A percentile compares a stretch with the other conserved stretches of the same genome.
phyloP scores from a whole-genome alignment of 495 filamentous ascomycete genomes.

The Penicillium macrosclerotiorum region DNA sequence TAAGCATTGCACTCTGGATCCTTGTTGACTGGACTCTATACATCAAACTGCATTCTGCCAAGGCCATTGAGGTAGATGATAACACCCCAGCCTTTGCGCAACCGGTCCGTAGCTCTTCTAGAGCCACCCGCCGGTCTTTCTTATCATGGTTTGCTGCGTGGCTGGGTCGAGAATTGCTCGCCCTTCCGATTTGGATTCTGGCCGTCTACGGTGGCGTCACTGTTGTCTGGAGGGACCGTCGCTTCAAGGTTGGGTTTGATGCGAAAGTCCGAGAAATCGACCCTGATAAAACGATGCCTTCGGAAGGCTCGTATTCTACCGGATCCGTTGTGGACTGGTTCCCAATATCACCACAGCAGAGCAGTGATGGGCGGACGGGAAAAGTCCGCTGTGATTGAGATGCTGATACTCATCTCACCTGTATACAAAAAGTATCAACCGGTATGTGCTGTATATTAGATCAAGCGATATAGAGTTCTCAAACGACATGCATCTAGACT shows the following conservation, averaged over 20 bases:
- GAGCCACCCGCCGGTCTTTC: constrained; percentile 52
- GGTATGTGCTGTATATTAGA: constrained; percentile 12
- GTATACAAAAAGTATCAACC: neutral
- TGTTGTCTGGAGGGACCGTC: constrained; percentile 81
- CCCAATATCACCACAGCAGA: constrained; percentile 9
- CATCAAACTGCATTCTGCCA: constrained; percentile 65
- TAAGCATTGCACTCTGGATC: constrained; percentile 68
- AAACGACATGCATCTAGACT: constrained; percentile 1
- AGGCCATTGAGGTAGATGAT: constrained; percentile 67
- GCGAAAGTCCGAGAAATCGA: constrained; percentile 68
- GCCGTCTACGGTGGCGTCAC: constrained; percentile 80
- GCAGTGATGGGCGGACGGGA: constrained; percentile 1
- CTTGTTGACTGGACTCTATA: constrained; percentile 71
- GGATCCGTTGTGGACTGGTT: constrained; percentile 15
- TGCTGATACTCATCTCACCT: neutral
- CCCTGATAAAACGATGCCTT: constrained; percentile 1
- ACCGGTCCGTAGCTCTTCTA: constrained; percentile 23
- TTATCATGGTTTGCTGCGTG: constrained; percentile 76
- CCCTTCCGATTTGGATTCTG: constrained; percentile 83
- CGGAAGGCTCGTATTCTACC: constrained; percentile 17
- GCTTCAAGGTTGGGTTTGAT: constrained; percentile 77
- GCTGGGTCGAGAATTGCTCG: constrained; percentile 79
- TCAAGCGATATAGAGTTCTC: neutral
- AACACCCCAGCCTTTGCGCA: constrained; percentile 71
- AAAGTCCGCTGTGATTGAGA: constrained; percentile 31